A percentile compares a stretch with the other conserved stretches of the same genome.
These are phyloP conservation scores for Candida gorgasii DNA, from an alignment of 805 yeast genomes.

Conservation along the genomic window DNA sequence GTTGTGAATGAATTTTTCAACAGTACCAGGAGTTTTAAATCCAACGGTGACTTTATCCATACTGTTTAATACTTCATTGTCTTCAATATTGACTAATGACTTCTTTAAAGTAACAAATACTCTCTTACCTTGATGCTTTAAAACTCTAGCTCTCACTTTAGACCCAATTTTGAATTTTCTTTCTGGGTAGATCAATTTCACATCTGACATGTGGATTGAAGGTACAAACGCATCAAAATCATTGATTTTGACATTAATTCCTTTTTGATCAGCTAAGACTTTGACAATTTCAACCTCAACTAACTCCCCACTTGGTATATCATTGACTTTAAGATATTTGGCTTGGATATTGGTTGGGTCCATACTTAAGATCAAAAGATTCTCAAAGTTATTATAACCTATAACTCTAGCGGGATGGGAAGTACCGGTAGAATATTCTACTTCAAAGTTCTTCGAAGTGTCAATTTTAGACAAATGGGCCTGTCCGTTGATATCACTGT, in stretches of 20 bases:
- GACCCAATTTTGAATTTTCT: conserved; percentile 85
- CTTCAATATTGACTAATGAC: conserved; percentile 69
- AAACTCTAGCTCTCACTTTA: conserved; percentile 73
- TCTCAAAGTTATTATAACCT: conserved; percentile 68
- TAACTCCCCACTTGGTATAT: conserved; percentile 74
- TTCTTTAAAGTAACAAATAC: conserved; percentile 77
- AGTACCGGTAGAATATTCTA: conserved; percentile 62
- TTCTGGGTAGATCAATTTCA: conserved; percentile 84
- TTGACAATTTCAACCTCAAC: conserved; percentile 56
- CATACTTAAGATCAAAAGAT: conserved; percentile 64
- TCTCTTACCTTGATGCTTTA: conserved; percentile 50
- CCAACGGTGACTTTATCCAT: conserved; percentile 44
- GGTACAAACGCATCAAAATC: conserved; percentile 78
- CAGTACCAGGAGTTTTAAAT: conserved; percentile 67
- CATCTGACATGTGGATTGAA: conserved; percentile 76
- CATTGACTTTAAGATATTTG: conserved; percentile 65
- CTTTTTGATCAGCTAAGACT: conserved; percentile 57
- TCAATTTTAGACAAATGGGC: conserved; percentile 76
- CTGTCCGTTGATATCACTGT: conserved; percentile 61
- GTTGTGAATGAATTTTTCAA: conserved; percentile 64
- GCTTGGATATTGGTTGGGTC: conserved; percentile 65
- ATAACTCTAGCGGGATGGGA: conserved; percentile 75
- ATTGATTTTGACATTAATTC: conserved; percentile 66
- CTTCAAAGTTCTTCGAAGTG: conserved; percentile 43
- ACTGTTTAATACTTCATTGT: conserved; percentile 48